Base-by-base conservation (phyloP, 768 basidiomycete species). In the Paxillus involutus region DNA sequence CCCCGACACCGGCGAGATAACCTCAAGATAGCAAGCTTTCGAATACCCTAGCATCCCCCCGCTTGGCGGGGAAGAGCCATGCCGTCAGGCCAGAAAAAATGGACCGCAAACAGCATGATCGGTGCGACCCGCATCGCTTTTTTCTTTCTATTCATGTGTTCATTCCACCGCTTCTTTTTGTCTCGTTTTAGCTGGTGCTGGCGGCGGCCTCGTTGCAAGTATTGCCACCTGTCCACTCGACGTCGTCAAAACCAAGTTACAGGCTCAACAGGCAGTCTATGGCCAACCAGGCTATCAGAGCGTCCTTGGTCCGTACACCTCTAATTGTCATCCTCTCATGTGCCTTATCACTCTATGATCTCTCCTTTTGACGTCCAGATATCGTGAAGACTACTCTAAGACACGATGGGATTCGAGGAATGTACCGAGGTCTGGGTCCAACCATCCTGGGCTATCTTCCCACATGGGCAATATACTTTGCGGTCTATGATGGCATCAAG, bases 401-500 rank as follows among this genome's bases (percentile, higher is more conserved):
- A 59, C 76, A 82, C 49, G 81, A 90, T 55, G 97, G 97, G 13
- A 59, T 97, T 48, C 84, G 88, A 51, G 97, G 97, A 13, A 77
- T 98, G 56, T 99, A 99, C 73, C 85, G 97, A 40, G 97, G 97
- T n/a, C 80, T 99, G 17, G 95, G 96, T 17, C 97, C 97, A 13
- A 99, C 97, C 17, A 82, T 99, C 52, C 80, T 95, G 8, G 97
- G 97, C 13, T 98, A 99, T 74, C 83, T 98, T 39, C 97, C 97
- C 19, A 98, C 96, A 3, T 98, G 95, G 97, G 97, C 94, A 24
- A 98, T 98, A 62, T 98, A 98, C 71, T 98, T 98, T 71, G 86
- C 94, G 19, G 93, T 98, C 24, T 98, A 98, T 73, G 97, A 99
- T 74, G 85, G 89, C 55, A 90, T 98, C 73, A 98, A 98, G 78